Percentiles rank a stretch among this genome's conserved stretches.
phyloP scores from a whole-genome alignment of 352 stramenopile genomes.

The Phytophthora megakarya region DNA sequence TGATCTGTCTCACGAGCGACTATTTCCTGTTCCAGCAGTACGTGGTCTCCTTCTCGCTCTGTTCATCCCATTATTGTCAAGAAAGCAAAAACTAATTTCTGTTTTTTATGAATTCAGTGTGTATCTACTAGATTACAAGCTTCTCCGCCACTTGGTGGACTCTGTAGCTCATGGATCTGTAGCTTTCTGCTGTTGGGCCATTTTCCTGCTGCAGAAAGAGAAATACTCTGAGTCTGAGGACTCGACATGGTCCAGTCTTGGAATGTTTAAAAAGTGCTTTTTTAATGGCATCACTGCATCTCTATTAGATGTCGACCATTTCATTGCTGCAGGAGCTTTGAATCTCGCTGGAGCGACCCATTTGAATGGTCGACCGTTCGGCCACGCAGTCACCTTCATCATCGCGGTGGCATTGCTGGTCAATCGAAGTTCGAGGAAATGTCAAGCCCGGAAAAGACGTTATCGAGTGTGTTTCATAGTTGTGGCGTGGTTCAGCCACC shows the following conservation, averaged over 20 bases:
- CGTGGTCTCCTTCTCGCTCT: constrained; percentile 13
- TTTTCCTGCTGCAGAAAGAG: constrained; percentile 57
- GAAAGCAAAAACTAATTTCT: constrained; percentile 6
- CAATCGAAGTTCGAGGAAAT: constrained; percentile 37
- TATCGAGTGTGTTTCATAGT: constrained; percentile 60
- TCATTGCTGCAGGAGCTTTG: constrained; percentile 64
- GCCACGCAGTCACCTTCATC: constrained; percentile 72
- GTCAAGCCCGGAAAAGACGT: constrained; percentile 20
- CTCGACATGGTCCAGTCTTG: constrained; percentile 6
- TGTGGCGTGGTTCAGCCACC: constrained; percentile 64
- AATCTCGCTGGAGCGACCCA: constrained; percentile 64
- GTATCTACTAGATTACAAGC: constrained; percentile 37
- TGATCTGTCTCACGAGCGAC: constrained; percentile 60
- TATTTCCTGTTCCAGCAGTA: constrained; percentile 64
- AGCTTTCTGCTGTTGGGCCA: constrained; percentile 58
- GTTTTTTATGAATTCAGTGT: constrained; percentile 19
- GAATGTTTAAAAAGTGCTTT: constrained; percentile 49
- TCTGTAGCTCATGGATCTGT: constrained; percentile 60
- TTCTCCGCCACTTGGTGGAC: constrained; percentile 71
- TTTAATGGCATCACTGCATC: constrained; percentile 44
- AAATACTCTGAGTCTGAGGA: constrained; percentile 12
- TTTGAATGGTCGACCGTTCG: constrained; percentile 63
- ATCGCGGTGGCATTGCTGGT: constrained; percentile 47
- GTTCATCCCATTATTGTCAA: neutral
- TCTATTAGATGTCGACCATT: constrained; percentile 74